Evolutionary conservation across 371 early-diverging fungal species (phyloP), one percentile per base, ranked within the genome.

Genomic region (Basidiobolus meristosporus): DNA sequence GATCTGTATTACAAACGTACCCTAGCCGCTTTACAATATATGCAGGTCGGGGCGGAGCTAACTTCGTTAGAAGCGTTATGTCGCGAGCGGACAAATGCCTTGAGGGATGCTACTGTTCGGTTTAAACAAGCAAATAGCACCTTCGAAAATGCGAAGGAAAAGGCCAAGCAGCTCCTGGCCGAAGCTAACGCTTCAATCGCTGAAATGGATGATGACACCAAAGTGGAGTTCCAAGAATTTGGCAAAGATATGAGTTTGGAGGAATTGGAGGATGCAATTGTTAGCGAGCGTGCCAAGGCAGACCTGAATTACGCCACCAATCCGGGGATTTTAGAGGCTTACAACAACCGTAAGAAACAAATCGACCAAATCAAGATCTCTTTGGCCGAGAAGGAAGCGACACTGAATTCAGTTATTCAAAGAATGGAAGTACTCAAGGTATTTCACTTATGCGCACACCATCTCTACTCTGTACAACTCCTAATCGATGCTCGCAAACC

Each of bases 261-360:
- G 0, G 48, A 61, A 22, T 38, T 70, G 0, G 66, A 69, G 22
- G 70, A 74, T 46, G 67, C 53, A 22, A 40, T 62, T 15, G 54
- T 55, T 3, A 54, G 54, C 11, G 65, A 69, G 28, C 41, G 54
- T 17, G 66, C 73, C 11, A 62, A 66, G 31, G 57, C 58, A 1
- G 62, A 59, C 0, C 52, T 64, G 4, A 60, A 68, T 7, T 51
- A 52, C 22, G 50, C 51, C 6, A 55, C 63, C 9, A 60, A 68
- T 39, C 56, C 69, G 14, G 38, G 57, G 20, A 70, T 77, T 4
- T 65, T 87, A 48, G 58, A 65, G n/a, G 62, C 72, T 32, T 82
- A 69, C 46, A 69, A 76, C 37, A 48, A 60, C 36, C 63, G 82
- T 29, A 46, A 63, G 39, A 40, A 20, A 12, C 64, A 70, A 44